Base-by-base conservation (phyloP, 768 basidiomycete genomes). In the Trametes punicea region DNA sequence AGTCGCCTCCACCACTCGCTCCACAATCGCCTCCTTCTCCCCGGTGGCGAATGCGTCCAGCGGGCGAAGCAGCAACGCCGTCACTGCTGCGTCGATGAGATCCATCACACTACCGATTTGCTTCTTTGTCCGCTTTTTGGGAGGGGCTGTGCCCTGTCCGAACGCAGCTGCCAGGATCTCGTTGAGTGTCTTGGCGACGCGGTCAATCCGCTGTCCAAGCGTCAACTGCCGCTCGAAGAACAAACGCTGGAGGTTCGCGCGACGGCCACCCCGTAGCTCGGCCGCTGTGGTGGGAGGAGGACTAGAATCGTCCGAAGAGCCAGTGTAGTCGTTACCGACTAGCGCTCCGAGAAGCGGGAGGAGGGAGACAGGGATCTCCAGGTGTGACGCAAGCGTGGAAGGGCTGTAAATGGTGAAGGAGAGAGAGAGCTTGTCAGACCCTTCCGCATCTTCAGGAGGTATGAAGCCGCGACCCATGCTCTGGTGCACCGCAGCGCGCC, bases 261-360 rank as follows among this genome's bases (percentile, higher is more conserved):
- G 40, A 10, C 46, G 39, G 51, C 55, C 72, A 56, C 75, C 78
- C 39, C 76, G 78, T 20, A 75, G 75, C 36, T 74, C 73, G n/a
- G n/a, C n/a, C 6, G 77, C 72, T 42, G 81, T 77, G 4, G 62
- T 41, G 29, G 44, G 38, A 2, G 57, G 30, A 4, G 62, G 51
- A 1, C 59, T 61, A 2, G 65, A 33, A 23, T 65, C 65, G 18
- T 64, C 60, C 10, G 51, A 40, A 0, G 53, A 76, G 46, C 77
- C 78, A 0, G 88, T 80, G 65, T 82, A 93, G 67, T 93, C 91
- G 63, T 92, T 92, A 46, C 91, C 91, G 4, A 90, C 80, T 16
- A 93, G 72, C 9, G 90, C 87, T 18, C 84, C 88, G 3, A 93
- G 73, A 6, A 93, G 77, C 1, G 91, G 91, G 27, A 93, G 80